Conservation (phyloP, 352 stramenopile genomes). For the Thraustotheca clavata region DNA sequence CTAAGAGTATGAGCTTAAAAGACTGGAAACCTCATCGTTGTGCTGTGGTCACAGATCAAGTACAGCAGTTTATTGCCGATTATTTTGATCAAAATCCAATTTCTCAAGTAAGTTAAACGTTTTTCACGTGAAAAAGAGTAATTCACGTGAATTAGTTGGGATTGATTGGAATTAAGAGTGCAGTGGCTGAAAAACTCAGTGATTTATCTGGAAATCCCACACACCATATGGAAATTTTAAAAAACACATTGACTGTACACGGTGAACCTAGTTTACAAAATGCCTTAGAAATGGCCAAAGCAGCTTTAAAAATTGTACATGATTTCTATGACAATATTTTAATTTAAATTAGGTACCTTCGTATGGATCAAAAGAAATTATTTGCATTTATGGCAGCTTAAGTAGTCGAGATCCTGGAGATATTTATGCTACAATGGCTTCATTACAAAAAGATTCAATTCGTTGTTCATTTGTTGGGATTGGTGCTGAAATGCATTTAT, state of each 20-base stretch:
- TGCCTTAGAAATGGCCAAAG: conserved; percentile 82
- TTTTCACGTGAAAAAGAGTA: too few relatives aligned
- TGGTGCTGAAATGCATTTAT: conserved; percentile 89
- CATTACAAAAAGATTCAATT: conserved; percentile 86
- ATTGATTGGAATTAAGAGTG: conserved; percentile 84
- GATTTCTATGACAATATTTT: background rate
- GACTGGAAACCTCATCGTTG: conserved; percentile 83
- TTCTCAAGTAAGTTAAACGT: conserved; percentile 42
- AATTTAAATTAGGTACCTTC: conserved; percentile 30
- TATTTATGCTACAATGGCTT: conserved; percentile 90
- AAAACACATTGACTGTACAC: conserved; percentile 47
- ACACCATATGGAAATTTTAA: conserved; percentile 76
- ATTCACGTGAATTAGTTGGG: conserved; percentile 32
- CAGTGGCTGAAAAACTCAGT: conserved; percentile 86
- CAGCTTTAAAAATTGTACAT: conserved; percentile 86
- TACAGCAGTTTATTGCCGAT: conserved; percentile 83
- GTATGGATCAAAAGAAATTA: conserved; percentile 83
- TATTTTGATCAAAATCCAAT: conserved; percentile 95
- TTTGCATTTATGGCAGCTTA: conserved; percentile 93
- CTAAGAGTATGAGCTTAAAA: conserved; percentile 75
- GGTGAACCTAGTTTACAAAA: conserved; percentile 90
- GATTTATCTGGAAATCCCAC: conserved; percentile 86
- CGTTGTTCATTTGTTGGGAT: conserved; percentile 92
- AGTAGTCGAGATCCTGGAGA: conserved; percentile 95
- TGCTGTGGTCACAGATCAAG: conserved; percentile 46